phyloP scores from a whole-genome alignment of 169 alveolate species.

The Cryptosporidium meleagridis region DNA sequence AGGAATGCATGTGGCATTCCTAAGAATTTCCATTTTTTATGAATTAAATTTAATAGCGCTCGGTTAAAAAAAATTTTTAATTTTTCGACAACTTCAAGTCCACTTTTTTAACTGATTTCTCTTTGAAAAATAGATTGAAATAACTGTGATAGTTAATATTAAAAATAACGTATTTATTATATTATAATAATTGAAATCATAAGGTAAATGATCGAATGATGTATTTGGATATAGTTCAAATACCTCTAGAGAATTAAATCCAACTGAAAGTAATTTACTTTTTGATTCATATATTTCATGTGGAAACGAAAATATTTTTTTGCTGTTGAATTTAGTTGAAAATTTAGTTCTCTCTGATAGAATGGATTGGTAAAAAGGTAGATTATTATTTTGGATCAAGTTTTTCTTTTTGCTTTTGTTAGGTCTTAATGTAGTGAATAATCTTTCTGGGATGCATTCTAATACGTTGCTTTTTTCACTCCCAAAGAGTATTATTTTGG shows the following conservation, averaged over 20 bases:
- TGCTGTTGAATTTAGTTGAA: conserved; percentile 14
- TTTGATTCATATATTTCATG: conserved; percentile 30
- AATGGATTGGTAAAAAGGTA: conserved; percentile 12
- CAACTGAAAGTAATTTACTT: conserved; percentile 14
- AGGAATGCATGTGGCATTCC: conserved; percentile 33
- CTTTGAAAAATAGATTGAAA: not conserved
- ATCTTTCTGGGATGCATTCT: conserved; percentile 44
- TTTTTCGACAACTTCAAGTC: not conserved
- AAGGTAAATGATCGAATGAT: conserved; percentile 25
- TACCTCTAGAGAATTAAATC: conserved; percentile 3
- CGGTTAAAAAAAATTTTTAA: not conserved
- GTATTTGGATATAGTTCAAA: conserved; percentile 27
- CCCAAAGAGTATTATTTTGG: conserved; percentile 42
- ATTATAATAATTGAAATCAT: conserved; percentile 21
- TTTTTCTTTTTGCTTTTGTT: not conserved
- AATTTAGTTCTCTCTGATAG: conserved; percentile 9
- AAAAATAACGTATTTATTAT: conserved; percentile 1
- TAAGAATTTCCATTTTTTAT: conserved; percentile 17
- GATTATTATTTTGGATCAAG: not conserved
- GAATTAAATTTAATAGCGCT: not conserved
- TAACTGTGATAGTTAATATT: conserved; percentile 5
- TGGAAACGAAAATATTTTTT: conserved; percentile 19
- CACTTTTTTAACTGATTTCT: conserved; percentile 14
- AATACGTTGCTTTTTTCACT: conserved; percentile 10
- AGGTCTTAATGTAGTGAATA: conserved; percentile 36